phyloP scores from a whole-genome alignment of 352 stramenopile genomes.

The Pythium guiyangense region DNA sequence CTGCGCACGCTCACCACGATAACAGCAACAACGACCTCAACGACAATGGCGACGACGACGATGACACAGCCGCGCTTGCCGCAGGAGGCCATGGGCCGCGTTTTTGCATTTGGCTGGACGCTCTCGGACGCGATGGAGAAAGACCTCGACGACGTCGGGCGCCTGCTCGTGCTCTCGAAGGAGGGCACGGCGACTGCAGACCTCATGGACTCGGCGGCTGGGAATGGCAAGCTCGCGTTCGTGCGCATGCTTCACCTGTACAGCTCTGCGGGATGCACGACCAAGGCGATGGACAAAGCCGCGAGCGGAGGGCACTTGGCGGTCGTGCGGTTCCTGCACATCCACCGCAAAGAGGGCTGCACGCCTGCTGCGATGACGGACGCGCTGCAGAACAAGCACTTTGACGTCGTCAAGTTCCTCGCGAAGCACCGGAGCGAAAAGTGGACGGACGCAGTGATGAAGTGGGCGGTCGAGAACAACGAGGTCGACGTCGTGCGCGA shows the following conservation, averaged over 20 bases:
- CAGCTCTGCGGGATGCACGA: conserved; percentile 24
- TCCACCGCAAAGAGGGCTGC: conserved; percentile 42
- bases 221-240: conserved; percentile 24
- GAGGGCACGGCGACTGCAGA: conserved; percentile 18
- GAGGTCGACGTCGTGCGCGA: conserved; percentile 27
- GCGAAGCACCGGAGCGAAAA: conserved; percentile 37
- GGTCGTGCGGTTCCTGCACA: conserved; percentile 47
- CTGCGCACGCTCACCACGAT: too few species aligned
- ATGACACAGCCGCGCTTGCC: conserved; percentile 20
- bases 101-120: conserved; percentile 40
- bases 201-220: conserved; percentile 33
- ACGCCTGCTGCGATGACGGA: conserved; percentile 25
- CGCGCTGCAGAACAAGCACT: conserved; percentile 28
- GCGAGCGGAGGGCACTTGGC: conserved; percentile 29
- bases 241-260: conserved; percentile 38
- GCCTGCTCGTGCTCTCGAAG: conserved; percentile 28
- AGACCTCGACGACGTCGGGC: conserved; percentile 27
- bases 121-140: conserved; percentile 26
- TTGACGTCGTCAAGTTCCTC: conserved; percentile 40
- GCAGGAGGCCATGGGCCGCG: conserved; percentile 36
- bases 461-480: conserved; percentile 33
- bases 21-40: not conserved
- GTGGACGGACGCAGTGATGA: conserved; percentile 29
- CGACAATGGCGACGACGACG: not conserved
- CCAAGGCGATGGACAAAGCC: conserved; percentile 39